These are phyloP conservation scores for Apiotrichum akiyoshidainum DNA, from an alignment of 1,284 basidiomycete species.

Conservation along the genomic window DNA sequence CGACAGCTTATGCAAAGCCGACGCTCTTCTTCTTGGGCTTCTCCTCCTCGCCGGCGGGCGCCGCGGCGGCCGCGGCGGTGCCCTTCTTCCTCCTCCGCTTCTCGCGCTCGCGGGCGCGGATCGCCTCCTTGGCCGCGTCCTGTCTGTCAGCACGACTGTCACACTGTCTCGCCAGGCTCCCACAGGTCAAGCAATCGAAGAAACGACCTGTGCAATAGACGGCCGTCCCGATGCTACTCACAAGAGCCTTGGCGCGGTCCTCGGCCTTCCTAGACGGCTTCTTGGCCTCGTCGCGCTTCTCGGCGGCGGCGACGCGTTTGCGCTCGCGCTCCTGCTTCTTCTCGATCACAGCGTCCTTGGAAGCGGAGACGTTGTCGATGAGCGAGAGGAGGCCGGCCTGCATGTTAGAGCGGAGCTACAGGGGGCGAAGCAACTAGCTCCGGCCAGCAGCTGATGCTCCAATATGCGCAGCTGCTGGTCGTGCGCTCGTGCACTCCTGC, in stretches of 20 bases:
- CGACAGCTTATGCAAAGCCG: constrained; percentile 16
- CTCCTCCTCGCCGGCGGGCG: background rate
- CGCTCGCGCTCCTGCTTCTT: constrained; percentile 20
- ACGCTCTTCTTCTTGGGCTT: constrained; percentile 21
- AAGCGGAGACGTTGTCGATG: constrained; percentile 28
- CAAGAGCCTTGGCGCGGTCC: constrained; percentile 30
- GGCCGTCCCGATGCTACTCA: constrained; percentile 12
- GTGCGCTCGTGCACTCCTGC: too few relatives aligned
- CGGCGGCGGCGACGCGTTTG: constrained; percentile 9
- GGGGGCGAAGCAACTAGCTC: background rate
- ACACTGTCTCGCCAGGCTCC: background rate
- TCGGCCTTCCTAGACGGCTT: constrained; percentile 22
- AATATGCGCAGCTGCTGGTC: too few relatives aligned
- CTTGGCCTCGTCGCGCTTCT: constrained; percentile 13
- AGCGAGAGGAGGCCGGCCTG: constrained; percentile 29
- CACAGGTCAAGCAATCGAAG: too few relatives aligned
- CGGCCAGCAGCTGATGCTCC: too few relatives aligned
- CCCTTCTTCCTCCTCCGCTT: constrained; percentile 26
- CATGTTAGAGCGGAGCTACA: background rate
- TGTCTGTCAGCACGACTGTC: constrained; percentile 3
- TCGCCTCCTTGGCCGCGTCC: constrained; percentile 15
- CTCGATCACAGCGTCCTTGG: constrained; percentile 24
- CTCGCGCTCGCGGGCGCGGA: constrained; percentile 19
- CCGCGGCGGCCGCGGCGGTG: background rate
- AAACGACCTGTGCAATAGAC: too few relatives aligned